Evolutionary conservation across 768 basidiomycete species (phyloP).

Genomic region (Rhodotorula toruloides): DNA sequence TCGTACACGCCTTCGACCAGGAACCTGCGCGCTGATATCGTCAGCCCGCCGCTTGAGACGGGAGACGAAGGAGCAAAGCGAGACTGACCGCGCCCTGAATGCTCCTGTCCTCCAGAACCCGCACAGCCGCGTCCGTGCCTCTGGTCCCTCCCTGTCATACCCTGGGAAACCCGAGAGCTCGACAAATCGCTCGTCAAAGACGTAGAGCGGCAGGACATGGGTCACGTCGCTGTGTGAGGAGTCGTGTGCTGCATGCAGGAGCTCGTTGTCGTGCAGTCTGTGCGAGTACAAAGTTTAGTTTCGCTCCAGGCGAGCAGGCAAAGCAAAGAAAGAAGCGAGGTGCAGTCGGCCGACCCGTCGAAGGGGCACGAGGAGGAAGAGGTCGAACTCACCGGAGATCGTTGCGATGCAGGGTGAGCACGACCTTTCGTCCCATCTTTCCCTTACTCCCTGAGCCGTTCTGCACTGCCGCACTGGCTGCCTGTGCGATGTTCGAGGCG

Average conservation of each 20-base stretch:
- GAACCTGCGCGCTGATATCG: constrained; percentile 45
- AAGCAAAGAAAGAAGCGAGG: background rate
- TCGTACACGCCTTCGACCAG: constrained; percentile 43
- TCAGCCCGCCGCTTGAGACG: background rate
- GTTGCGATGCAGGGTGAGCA: constrained; percentile 23
- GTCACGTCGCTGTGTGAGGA: constrained; percentile 41
- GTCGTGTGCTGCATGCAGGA: constrained; percentile 41
- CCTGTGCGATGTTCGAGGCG: no score
- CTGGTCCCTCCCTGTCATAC: constrained; percentile 39
- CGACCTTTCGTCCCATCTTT: constrained; percentile 19
- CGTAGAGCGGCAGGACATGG: constrained; percentile 50
- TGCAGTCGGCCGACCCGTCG: no score
- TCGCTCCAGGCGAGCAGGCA: background rate
- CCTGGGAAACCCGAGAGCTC: constrained; percentile 47
- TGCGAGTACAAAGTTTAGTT: background rate
- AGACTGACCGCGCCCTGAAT: constrained; percentile 34
- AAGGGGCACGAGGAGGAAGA: no score
- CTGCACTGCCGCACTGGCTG: background rate
- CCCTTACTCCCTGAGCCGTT: background rate
- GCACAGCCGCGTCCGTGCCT: constrained; percentile 41
- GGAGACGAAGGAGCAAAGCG: constrained; percentile 18
- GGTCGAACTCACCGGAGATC: constrained; percentile 21
- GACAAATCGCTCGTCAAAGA: constrained; percentile 49
- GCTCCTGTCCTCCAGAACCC: constrained; percentile 40
- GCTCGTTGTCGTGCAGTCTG: constrained; percentile 42